Evolutionary conservation across 257 asterid species (phyloP).

Genomic region (Jasminum sambac): DNA sequence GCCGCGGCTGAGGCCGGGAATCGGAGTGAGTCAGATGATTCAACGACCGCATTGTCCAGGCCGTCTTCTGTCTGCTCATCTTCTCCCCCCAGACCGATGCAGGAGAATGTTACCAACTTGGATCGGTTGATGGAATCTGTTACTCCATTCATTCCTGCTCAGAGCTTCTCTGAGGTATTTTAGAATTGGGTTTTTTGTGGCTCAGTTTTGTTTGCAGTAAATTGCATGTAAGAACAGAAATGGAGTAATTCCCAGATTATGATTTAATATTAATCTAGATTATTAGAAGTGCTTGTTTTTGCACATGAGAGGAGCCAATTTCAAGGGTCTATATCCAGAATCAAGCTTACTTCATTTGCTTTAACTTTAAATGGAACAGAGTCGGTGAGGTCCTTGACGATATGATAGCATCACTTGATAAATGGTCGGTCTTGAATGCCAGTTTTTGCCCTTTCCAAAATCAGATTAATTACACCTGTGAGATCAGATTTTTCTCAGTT

Average conservation of each 20-base stretch:
- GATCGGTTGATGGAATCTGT: slow-evolving; percentile 73
- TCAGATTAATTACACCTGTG: slow-evolving; percentile 18
- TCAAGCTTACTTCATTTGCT: slow-evolving; percentile 12
- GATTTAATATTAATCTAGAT: slow-evolving; percentile 23
- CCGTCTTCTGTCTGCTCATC: slow-evolving; percentile 37
- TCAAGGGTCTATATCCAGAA: slow-evolving; percentile 17
- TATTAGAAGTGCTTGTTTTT: slow-evolving; percentile 23
- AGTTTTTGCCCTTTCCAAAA: slow-evolving; percentile 7
- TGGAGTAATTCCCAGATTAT: slow-evolving; percentile 1
- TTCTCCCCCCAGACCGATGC: slow-evolving; percentile 29
- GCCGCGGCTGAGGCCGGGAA: slow-evolving; percentile 30
- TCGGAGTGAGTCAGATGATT: slow-evolving; percentile 35
- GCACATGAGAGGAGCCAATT: slow-evolving; percentile 7
- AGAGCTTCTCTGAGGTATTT: slow-evolving; percentile 54
- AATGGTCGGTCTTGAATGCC: slow-evolving; percentile 16
- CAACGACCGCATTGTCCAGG: slow-evolving; percentile 44
- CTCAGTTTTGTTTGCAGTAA: slow-evolving; percentile 14
- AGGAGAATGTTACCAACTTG: slow-evolving; percentile 47
- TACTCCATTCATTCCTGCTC: slow-evolving; percentile 53
- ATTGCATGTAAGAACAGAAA: slow-evolving; percentile 37
- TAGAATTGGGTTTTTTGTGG: slow-evolving; percentile 15
- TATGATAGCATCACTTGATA: neutral
- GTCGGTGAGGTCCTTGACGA: slow-evolving; percentile 6
- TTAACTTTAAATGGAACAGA: slow-evolving; percentile 1
- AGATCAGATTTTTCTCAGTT: slow-evolving; percentile 20